Base-by-base conservation (phyloP, 257 asterid species). In the Petrea volubilis region DNA sequence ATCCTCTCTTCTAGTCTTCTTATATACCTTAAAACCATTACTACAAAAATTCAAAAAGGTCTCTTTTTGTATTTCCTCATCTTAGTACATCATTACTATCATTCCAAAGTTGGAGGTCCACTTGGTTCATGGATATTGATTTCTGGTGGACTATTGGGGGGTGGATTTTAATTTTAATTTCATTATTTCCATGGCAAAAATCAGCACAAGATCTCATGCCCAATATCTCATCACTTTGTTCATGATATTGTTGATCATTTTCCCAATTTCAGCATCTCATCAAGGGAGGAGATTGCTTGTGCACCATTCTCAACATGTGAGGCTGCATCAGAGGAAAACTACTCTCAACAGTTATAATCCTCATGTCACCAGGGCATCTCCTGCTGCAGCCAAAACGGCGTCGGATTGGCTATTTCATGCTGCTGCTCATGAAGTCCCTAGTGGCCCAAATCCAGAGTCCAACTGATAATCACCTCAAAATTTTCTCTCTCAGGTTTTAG, bases 361-460 rank as follows among this genome's bases (percentile, higher is more conserved):
- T 60, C n/a, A 21, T 56, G 21, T n/a, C 0, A 31, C 57, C 7
- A 18, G 41, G 21, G 0, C 70, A 17, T 13, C 62, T 67, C 72
- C n/a, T 50, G 56, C 61, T 13, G 43, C 63, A 36, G 29, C 62
- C 24, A 27, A 66, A 15, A 15, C 33, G 31, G 13, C 62, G 18
- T 8, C 29, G 63, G 67, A 72, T 55, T 68, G 71, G 69, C 71
- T 66, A 12, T 86, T 85, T 70, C 68, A 76, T 7, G 80, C 21
- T 31, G 88, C 82, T 75, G 91, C 88, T 52, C 97, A 91, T 80
- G 93, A 86, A 59, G 97, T 91, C 21, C 97, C 96, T 0, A 91
- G 97, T 68, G 97, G 97, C 74, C 86, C 97, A 13, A 91, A 91
- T 74, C 96, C 97, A 0, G 93, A 89, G 78, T 87, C 95, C 62